Percentiles rank a stretch among this genome's conserved stretches.
phyloP scores from a whole-genome alignment of 179 eudicot genomes.

The Spinacia oleracea region DNA sequence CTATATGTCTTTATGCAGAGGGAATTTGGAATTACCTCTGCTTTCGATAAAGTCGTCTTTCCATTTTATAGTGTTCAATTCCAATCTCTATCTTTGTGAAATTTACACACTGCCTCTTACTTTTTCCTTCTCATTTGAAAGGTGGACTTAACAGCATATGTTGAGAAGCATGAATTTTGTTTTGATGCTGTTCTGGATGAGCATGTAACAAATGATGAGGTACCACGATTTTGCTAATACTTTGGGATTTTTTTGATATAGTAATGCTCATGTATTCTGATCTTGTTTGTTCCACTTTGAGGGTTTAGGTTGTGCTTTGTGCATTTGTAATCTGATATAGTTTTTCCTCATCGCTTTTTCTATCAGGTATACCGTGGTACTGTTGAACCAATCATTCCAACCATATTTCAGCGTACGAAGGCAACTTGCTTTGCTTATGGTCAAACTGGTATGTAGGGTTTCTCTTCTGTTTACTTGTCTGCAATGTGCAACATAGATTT shows the following conservation, averaged over 20 bases:
- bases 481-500: neutral
- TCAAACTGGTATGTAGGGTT: conserved; percentile 66
- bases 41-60: conserved; percentile 21
- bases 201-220: conserved; percentile 90
- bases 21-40: conserved; percentile 1
- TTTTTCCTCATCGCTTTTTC: conserved; percentile 12
- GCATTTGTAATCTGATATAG: neutral
- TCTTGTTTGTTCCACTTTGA: conserved; percentile 4
- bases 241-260: neutral
- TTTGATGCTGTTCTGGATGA: conserved; percentile 97
- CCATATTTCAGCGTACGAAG: conserved; percentile 86
- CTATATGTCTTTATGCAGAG: conserved; percentile 10
- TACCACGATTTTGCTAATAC: conserved; percentile 22
- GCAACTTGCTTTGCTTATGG: conserved; percentile 99
- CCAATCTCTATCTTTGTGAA: neutral
- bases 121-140: conserved; percentile 26
- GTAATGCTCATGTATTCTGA: neutral
- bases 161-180: conserved; percentile 98
- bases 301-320: neutral
- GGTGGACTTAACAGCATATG: conserved; percentile 99
- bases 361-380: conserved; percentile 82
- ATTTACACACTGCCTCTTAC: neutral
- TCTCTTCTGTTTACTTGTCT: conserved; percentile 5
- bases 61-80: conserved; percentile 20
- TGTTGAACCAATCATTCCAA: conserved; percentile 90